Percentiles rank a stretch among this genome's conserved stretches.
phyloP scores from a whole-genome alignment of 108 stramenopile genomes.

The Cyclotella atomus region DNA sequence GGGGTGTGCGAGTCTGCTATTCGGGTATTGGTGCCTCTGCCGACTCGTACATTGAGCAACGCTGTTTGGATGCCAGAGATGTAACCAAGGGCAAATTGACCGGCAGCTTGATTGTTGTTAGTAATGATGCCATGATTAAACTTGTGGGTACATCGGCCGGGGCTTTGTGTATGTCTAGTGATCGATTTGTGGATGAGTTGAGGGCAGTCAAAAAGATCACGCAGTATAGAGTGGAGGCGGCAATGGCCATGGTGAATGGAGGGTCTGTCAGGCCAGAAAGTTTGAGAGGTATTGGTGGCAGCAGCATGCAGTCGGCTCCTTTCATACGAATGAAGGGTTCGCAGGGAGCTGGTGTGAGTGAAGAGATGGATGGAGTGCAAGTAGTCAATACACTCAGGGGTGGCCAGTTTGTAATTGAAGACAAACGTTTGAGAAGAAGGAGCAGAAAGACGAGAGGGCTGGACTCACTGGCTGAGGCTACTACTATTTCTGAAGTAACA shows the following conservation, averaged over 20 bases:
- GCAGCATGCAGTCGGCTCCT: not conserved
- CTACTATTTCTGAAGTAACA: too few relatives aligned
- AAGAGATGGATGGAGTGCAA: constrained; percentile 32
- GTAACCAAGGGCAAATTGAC: constrained; percentile 69
- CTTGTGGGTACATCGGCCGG: constrained; percentile 72
- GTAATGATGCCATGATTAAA: constrained; percentile 84
- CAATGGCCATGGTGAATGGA: constrained; percentile 75
- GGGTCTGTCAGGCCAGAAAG: constrained; percentile 67
- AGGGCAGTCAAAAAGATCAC: constrained; percentile 77
- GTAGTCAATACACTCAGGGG: constrained; percentile 53
- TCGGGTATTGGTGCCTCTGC: constrained; percentile 76
- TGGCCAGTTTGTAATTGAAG: constrained; percentile 64
- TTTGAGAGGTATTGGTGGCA: constrained; percentile 53
- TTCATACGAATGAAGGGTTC: constrained; percentile 36
- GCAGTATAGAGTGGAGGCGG: constrained; percentile 74
- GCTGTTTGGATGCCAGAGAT: constrained; percentile 73
- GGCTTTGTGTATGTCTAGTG: constrained; percentile 75
- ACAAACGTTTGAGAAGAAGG: constrained; percentile 59
- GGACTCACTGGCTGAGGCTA: too few relatives aligned
- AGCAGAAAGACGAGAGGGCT: not conserved
- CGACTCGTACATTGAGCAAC: constrained; percentile 79
- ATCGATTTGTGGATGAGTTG: constrained; percentile 79
- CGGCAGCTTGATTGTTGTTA: constrained; percentile 75
- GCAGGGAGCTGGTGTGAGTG: constrained; percentile 30
- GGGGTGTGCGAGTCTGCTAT: constrained; percentile 73